Evolutionary conservation across 1,284 basidiomycete genomes (phyloP), one percentile per base, ranked within the genome.

Genomic region (Bondarzewia mesenterica): DNA sequence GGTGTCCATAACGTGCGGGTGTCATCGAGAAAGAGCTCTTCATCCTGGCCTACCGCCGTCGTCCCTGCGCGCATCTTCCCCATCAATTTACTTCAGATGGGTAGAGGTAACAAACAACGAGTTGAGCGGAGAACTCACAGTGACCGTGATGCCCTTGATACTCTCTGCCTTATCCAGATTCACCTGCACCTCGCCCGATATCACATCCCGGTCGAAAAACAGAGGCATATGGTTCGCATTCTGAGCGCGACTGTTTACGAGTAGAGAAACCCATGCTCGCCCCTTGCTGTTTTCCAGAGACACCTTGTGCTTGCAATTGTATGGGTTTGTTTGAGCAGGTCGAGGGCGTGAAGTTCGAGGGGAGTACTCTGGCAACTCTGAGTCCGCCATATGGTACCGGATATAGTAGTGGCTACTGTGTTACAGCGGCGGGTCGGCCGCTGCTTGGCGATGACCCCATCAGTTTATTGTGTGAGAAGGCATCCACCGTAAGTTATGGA

Each of bases 221-320:
- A 63, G 46, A 7, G 64, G 65, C n/a, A 63, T 53, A 37, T 55
- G 54, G 40, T 60, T 61, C 7, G 56, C 42, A 8, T 48, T 52
- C 15, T 49, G 55, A 25, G 64, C 58, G 36, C 63, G 61, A 49
- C 63, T 66, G 48, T 51, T 57, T 16, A 68, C 47, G 20, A 47
- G 48, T 7, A 67, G 52, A 51, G 55, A 59, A 10, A 67, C 52
- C 64, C 64, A 66, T 1, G 57, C 46, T 25, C 52, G 61, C 16
- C 66, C 68, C 40, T 74, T 73, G 41, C 57, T 52, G 42, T 64
- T 68, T 46, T 75, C 66, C 7, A 78, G 63, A 8, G 64, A 62
- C 48, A 61, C 61, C 18, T 50, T 55, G 50, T 72, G 65, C 35
- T 66, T 60, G 5, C 63, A 54, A 26, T 38, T 44, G 12, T 46